These are phyloP conservation scores for Trichophyton equinum DNA, from an alignment of 2,329 filamentous ascomycete genomes.

Conservation along the genomic window DNA sequence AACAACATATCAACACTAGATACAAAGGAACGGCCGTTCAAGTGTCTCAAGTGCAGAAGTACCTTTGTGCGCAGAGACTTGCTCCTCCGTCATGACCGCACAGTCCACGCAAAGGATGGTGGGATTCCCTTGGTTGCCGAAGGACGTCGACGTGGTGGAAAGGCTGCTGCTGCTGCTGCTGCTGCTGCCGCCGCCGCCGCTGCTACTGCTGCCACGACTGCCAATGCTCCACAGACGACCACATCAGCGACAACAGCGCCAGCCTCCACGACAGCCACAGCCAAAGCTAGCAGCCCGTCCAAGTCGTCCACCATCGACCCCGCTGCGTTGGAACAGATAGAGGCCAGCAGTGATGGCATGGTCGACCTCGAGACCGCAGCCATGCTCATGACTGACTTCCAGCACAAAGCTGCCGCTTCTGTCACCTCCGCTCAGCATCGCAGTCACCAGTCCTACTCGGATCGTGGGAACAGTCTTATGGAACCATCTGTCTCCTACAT, in stretches of 20 bases:
- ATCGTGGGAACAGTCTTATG: slow-evolving; percentile 53
- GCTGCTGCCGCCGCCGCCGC: slow-evolving; percentile 25
- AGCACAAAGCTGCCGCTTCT: slow-evolving; percentile 81
- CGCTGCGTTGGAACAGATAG: slow-evolving; percentile 55
- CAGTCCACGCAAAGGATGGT: slow-evolving; percentile 96
- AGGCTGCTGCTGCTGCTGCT: slow-evolving; percentile 26
- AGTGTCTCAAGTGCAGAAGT: slow-evolving; percentile 94
- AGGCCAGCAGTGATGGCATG: slow-evolving; percentile 76
- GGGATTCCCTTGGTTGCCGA: slow-evolving; percentile 89
- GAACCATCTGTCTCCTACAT: slow-evolving; percentile 67
- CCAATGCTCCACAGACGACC: neutral
- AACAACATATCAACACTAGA: slow-evolving; percentile 57
- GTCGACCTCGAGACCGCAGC: slow-evolving; percentile 95
- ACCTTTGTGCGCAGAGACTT: slow-evolving; percentile 97
- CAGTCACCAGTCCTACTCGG: slow-evolving; percentile 46
- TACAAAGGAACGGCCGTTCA: slow-evolving; percentile 97
- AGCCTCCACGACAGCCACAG: slow-evolving; percentile 8
- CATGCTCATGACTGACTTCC: slow-evolving; percentile 96
- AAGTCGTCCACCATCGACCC: slow-evolving; percentile 74
- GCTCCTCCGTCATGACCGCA: slow-evolving; percentile 90
- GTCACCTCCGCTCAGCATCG: slow-evolving; percentile 41
- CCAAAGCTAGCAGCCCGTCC: slow-evolving; percentile 46
- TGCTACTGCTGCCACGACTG: slow-evolving; percentile 4
- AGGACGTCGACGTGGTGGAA: slow-evolving; percentile 55
- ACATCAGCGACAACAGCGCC: slow-evolving; percentile 6